Evolutionary conservation across 2,329 filamentous ascomycete genomes (phyloP).

Genomic region (Diaporthe aspalathi): DNA sequence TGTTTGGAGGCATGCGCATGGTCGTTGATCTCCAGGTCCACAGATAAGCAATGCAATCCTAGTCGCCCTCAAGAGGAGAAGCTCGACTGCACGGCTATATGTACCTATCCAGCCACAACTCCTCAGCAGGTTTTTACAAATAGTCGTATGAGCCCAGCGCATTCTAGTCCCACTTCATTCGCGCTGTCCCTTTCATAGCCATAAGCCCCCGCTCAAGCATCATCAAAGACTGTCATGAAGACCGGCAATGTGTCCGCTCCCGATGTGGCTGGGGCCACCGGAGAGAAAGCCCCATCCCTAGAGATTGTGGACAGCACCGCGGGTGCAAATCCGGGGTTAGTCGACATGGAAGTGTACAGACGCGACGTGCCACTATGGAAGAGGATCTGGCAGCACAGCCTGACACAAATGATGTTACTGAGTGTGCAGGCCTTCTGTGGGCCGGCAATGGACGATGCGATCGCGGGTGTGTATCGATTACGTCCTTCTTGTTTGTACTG

Average conservation of each 20-base stretch:
- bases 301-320: neutral
- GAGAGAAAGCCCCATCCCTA: constrained; percentile 15
- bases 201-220: neutral
- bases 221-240: neutral
- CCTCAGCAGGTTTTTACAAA: neutral
- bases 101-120: neutral
- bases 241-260: neutral
- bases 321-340: neutral
- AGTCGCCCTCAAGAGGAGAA: neutral
- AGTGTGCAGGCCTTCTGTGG: constrained; percentile 59
- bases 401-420: constrained; percentile 61
- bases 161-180: neutral
- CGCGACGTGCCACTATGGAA: constrained; percentile 53
- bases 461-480: constrained; percentile 46
- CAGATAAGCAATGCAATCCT: constrained; percentile 25
- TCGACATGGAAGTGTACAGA: constrained; percentile 51
- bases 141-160: constrained; percentile 9
- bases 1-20: constrained; percentile 8
- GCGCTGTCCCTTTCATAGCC: neutral
- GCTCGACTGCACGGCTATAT: neutral
- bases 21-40: constrained; percentile 31
- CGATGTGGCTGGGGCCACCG: neutral
- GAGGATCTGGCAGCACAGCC: constrained; percentile 57
- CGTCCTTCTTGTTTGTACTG: neutral
- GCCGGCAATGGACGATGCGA: constrained; percentile 54